phyloP scores from a whole-genome alignment of 2,329 filamentous ascomycete genomes.

The Monilinia fructigena region DNA sequence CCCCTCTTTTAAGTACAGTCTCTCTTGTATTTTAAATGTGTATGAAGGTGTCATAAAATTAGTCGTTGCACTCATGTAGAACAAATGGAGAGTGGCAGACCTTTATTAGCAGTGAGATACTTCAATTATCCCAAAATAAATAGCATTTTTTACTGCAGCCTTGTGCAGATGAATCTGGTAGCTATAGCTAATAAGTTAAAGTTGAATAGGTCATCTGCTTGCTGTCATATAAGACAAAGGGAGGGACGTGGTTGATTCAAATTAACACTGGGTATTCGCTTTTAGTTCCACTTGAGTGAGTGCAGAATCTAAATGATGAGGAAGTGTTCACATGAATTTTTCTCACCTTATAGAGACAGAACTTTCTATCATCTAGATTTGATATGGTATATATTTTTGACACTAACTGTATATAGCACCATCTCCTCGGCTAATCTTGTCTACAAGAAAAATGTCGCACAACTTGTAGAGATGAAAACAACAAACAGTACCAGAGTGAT shows the following conservation, averaged over 20 bases:
- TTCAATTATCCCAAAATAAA: neutral
- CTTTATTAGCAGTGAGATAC: neutral
- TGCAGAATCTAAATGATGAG: neutral
- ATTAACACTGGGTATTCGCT: neutral
- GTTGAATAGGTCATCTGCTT: fast-evolving
- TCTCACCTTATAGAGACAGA: neutral
- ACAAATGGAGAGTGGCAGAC: neutral
- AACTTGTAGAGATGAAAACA: neutral
- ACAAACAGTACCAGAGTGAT: neutral
- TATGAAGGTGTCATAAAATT: neutral
- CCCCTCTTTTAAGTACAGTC: neutral
- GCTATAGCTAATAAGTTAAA: too few relatives aligned
- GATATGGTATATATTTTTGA: neutral
- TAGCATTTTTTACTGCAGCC: neutral
- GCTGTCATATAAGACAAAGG: neutral
- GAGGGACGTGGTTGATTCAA: too few relatives aligned
- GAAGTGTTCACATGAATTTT: neutral
- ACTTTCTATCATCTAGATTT: neutral
- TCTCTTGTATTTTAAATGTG: neutral
- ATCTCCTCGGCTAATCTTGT: neutral
- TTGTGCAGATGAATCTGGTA: neutral
- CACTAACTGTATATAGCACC: neutral
- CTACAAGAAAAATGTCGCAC: neutral
- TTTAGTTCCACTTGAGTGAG: neutral
- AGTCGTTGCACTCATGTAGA: neutral